Conservation (phyloP, 768 basidiomycete genomes). For the Multifurca ochricompacta region DNA sequence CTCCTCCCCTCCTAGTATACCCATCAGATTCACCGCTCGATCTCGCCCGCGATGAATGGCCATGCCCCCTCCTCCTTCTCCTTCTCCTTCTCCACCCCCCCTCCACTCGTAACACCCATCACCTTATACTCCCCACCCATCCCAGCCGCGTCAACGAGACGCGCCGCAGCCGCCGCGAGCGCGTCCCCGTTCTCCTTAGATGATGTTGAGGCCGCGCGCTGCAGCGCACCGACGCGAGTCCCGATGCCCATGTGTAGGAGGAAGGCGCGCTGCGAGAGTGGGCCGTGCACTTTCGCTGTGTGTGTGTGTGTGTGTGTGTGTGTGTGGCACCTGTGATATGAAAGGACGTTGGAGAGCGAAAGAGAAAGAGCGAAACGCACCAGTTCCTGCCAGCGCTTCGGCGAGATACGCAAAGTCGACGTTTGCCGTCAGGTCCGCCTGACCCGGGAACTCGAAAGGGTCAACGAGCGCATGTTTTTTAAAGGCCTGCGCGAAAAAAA, state of each 20-base stretch:
- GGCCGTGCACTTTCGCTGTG: slow-evolving; percentile 49
- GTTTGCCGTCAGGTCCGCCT: slow-evolving; percentile 91
- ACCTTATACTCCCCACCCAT: slow-evolving; percentile 90
- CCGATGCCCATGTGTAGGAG: slow-evolving; percentile 70
- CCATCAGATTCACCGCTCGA: no score
- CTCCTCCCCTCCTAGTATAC: no score
- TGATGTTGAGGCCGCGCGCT: slow-evolving; percentile 40
- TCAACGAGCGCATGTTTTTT: slow-evolving; percentile 79
- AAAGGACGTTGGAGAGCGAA: no score
- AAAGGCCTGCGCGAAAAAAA: slow-evolving; percentile 58
- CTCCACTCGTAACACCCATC: slow-evolving; percentile 43
- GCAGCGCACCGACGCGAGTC: slow-evolving; percentile 55
- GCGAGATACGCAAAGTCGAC: slow-evolving; percentile 89
- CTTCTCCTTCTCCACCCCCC: not conserved
- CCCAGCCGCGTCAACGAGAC: slow-evolving; percentile 69
- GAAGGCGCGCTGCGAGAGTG: slow-evolving; percentile 70
- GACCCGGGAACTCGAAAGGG: slow-evolving; percentile 76
- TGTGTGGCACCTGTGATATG: no score
- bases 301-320: slow-evolving; percentile 14
- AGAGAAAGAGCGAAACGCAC: slow-evolving; percentile 33
- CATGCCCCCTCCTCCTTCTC: no score
- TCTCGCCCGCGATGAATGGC: slow-evolving; percentile 21
- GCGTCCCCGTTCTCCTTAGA: slow-evolving; percentile 42
- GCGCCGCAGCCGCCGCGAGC: slow-evolving; percentile 51
- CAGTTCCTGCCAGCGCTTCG: slow-evolving; percentile 63